Evolutionary conservation across 768 basidiomycete species (phyloP).

Genomic region (Chalciporus piperatus): DNA sequence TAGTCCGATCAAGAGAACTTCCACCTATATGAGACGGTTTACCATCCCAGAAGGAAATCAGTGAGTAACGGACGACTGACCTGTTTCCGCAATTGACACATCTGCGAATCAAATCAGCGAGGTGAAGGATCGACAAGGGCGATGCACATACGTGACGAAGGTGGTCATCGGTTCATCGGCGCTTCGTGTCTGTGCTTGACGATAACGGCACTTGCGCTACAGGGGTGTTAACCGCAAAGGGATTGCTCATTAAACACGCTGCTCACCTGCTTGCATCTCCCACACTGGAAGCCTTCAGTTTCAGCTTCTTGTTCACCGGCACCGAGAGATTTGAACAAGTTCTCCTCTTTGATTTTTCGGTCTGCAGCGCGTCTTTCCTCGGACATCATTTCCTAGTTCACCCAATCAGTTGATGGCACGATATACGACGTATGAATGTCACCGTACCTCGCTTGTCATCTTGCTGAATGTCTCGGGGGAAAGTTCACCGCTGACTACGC

Average conservation of each 20-base stretch:
- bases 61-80: conserved; percentile 26
- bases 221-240: not conserved
- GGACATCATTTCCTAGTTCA: conserved; percentile 86
- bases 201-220: conserved; percentile 80
- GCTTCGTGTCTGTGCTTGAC: conserved; percentile 95
- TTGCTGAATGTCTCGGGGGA: conserved; percentile 63
- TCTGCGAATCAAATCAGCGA: conserved; percentile 29
- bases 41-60: not conserved
- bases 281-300: conserved; percentile 97
- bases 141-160: conserved; percentile 71
- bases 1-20: conserved; percentile 52
- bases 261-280: conserved; percentile 83
- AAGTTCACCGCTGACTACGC: conserved; percentile 81
- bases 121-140: not conserved
- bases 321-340: conserved; percentile 87
- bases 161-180: conserved; percentile 99
- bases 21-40: conserved; percentile 40
- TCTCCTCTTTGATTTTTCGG: conserved; percentile 76
- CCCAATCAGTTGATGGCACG: not conserved
- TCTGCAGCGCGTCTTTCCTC: conserved; percentile 87
- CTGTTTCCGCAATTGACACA: conserved; percentile 68
- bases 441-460: conserved; percentile 75
- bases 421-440: not conserved
- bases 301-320: conserved; percentile 90
- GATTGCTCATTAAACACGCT: not conserved